phyloP scores from a whole-genome alignment of 2,329 filamentous ascomycete genomes.

The Capronia coronata region DNA sequence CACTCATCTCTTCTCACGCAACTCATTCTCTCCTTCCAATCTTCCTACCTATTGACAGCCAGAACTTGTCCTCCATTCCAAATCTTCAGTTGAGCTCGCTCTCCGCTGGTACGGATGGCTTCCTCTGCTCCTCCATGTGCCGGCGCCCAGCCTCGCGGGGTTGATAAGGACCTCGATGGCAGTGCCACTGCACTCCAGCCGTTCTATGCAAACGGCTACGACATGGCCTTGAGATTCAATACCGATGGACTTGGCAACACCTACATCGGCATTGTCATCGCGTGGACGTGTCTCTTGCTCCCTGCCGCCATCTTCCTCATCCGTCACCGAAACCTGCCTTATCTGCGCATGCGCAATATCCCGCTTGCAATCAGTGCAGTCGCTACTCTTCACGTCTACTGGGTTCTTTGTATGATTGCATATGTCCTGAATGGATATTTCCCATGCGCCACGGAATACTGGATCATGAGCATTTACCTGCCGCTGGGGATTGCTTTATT shows the following conservation, averaged over 20 bases:
- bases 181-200: slow-evolving; percentile 1
- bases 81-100: slow-evolving; percentile 12
- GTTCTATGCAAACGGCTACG: slow-evolving; percentile 21
- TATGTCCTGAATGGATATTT: slow-evolving; percentile 34
- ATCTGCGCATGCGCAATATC: slow-evolving; percentile 37
- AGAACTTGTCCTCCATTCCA: slow-evolving; percentile 10
- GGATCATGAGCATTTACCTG: slow-evolving; percentile 61
- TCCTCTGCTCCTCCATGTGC: slow-evolving; percentile 12
- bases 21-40: slow-evolving; percentile 16
- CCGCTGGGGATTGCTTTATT: slow-evolving; percentile 61
- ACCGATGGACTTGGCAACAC: slow-evolving; percentile 27
- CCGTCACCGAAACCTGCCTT: slow-evolving; percentile 32
- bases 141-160: slow-evolving; percentile 11
- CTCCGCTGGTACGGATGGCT: slow-evolving; percentile 24
- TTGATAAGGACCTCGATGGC: slow-evolving; percentile 12
- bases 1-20: slow-evolving; percentile 14
- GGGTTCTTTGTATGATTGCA: slow-evolving; percentile 33
- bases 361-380: slow-evolving; percentile 35
- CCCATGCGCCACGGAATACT: slow-evolving; percentile 54
- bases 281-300: slow-evolving; percentile 34
- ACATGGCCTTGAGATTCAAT: slow-evolving; percentile 25
- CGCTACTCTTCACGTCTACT: slow-evolving; percentile 37
- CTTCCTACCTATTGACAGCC: slow-evolving; percentile 13
- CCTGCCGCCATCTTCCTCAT: slow-evolving; percentile 33
- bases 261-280: slow-evolving; percentile 25